Percentiles rank a stretch among this genome's conserved stretches.
Evolutionary conservation across 805 yeast genomes (phyloP).

Genomic region (Yamadazyma philogaea): DNA sequence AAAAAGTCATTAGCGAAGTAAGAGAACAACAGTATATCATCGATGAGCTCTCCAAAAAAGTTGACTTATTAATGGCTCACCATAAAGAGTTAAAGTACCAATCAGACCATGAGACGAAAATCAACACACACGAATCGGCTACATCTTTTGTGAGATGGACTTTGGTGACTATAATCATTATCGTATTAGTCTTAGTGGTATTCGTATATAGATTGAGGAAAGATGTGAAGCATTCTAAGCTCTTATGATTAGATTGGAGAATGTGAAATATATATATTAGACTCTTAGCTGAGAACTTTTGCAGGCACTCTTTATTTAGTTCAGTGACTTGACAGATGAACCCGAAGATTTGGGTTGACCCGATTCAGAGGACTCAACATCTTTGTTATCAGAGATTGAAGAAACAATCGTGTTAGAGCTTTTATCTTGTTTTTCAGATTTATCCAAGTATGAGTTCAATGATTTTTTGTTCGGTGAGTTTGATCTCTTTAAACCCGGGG

Average conservation of each 20-base stretch:
- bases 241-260: slow-evolving; percentile 33
- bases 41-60: slow-evolving; percentile 33
- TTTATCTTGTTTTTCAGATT: background rate
- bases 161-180: slow-evolving; percentile 38
- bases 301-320: too few relatives aligned
- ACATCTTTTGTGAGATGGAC: slow-evolving; percentile 33
- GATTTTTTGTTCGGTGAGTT: slow-evolving; percentile 40
- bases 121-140: slow-evolving; percentile 7
- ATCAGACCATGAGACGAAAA: slow-evolving; percentile 17
- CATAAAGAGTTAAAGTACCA: slow-evolving; percentile 37
- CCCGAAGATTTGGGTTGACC: slow-evolving; percentile 29
- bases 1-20: slow-evolving; percentile 40
- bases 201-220: slow-evolving; percentile 54
- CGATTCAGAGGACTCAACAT: slow-evolving; percentile 22
- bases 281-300: background rate
- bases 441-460: slow-evolving; percentile 18
- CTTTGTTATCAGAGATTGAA: slow-evolving; percentile 22
- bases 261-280: background rate
- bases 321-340: slow-evolving; percentile 24
- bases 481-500: slow-evolving; percentile 31
- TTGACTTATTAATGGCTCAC: slow-evolving; percentile 38
- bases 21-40: slow-evolving; percentile 37
- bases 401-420: slow-evolving; percentile 19
- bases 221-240: slow-evolving; percentile 61
- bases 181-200: slow-evolving; percentile 40